Conservation (phyloP, 495 filamentous ascomycete genomes). For the Neurospora sp. region DNA sequence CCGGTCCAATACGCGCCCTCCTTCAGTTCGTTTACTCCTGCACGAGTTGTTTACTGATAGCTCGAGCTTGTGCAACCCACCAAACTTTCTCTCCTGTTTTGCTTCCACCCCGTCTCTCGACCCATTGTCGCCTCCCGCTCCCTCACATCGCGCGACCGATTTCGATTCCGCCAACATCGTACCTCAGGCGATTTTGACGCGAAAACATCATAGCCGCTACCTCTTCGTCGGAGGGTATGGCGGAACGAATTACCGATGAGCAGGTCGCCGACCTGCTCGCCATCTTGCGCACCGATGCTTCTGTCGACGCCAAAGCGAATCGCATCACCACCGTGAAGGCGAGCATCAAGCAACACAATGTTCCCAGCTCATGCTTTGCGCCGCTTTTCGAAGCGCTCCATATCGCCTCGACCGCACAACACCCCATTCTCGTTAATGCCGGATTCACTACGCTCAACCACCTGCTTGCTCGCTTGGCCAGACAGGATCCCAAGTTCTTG, state of each 20-base stretch:
- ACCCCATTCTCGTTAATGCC: conserved; percentile 56
- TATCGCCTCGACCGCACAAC: conserved; percentile 57
- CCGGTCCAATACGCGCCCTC: neutral
- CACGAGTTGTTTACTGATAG: neutral
- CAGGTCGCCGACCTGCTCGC: conserved; percentile 56
- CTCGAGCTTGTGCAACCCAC: neutral
- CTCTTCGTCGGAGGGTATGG: conserved; percentile 29
- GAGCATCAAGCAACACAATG: conserved; percentile 79
- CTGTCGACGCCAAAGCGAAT: conserved; percentile 60
- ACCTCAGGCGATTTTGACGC: conserved; percentile 15
- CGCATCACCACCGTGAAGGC: conserved; percentile 67
- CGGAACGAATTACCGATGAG: conserved; percentile 49
- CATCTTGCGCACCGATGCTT: conserved; percentile 57
- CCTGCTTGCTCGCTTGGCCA: conserved; percentile 67
- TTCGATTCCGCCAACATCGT: neutral
- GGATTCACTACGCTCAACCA: conserved; percentile 81
- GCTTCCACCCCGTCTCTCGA: neutral
- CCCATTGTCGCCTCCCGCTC: neutral
- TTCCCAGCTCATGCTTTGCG: conserved; percentile 61
- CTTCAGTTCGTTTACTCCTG: neutral
- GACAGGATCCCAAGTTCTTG: conserved; percentile 66
- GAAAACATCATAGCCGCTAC: conserved; percentile 4
- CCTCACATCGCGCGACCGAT: neutral
- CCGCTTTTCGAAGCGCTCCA: conserved; percentile 66
- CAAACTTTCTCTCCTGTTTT: neutral